phyloP scores from a whole-genome alignment of 2,329 filamentous ascomycete genomes.

The Conoideocrella luteorostrata region DNA sequence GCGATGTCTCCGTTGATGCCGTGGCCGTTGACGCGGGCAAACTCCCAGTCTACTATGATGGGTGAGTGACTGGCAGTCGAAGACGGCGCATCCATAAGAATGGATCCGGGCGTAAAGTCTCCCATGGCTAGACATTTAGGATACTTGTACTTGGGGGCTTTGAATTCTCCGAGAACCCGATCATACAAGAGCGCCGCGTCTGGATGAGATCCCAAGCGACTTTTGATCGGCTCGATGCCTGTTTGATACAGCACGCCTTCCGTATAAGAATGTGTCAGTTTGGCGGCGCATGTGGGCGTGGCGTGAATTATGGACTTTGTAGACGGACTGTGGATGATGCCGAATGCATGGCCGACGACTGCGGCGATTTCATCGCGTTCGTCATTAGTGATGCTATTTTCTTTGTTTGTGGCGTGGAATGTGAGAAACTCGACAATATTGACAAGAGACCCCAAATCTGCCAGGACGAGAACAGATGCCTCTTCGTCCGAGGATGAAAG shows the following conservation, averaged over 20 bases:
- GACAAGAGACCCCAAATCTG: conserved; percentile 9
- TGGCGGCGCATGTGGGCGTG: neutral
- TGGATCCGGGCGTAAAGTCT: conserved; percentile 14
- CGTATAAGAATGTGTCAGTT: conserved; percentile 9
- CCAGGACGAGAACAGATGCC: conserved; percentile 9
- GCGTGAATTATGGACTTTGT: conserved; percentile 1
- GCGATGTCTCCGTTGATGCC: conserved; percentile 17
- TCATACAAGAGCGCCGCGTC: conserved; percentile 8
- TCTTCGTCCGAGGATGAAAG: conserved; percentile 8
- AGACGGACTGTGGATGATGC: conserved; percentile 7
- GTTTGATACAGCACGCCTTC: conserved; percentile 8
- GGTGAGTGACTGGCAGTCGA: conserved; percentile 4
- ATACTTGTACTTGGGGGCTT: conserved; percentile 4
- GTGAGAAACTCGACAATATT: conserved; percentile 12
- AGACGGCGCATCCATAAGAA: conserved; percentile 10
- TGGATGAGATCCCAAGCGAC: conserved; percentile 6
- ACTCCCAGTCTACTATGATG: conserved; percentile 16
- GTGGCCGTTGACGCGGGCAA: conserved; percentile 12
- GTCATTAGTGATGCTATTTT: neutral
- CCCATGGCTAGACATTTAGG: conserved; percentile 11
- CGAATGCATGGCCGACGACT: conserved; percentile 10
- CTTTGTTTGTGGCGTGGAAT: neutral
- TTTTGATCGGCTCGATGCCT: conserved; percentile 11
- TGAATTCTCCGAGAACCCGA: conserved; percentile 6
- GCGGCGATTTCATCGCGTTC: conserved; percentile 7